Conservation (phyloP, 2,329 filamentous ascomycete species). For the Ophiostoma piceae region DNA sequence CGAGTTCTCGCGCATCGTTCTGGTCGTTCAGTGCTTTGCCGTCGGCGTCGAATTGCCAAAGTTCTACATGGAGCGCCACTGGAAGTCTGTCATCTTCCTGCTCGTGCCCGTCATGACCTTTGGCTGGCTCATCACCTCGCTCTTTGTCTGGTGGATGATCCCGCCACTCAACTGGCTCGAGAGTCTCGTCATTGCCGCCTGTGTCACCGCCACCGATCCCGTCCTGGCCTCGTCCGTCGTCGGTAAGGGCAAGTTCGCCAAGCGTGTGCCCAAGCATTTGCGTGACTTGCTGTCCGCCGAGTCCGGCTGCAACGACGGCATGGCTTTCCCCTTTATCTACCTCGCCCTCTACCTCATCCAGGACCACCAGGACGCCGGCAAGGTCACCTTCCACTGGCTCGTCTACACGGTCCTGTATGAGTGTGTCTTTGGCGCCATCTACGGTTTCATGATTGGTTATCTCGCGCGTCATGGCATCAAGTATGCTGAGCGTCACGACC, state of each 20-base stretch:
- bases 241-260: slow-evolving; percentile 97
- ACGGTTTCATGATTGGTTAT: slow-evolving; percentile 83
- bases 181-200: slow-evolving; percentile 79
- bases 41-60: slow-evolving; percentile 86
- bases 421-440: slow-evolving; percentile 86
- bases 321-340: slow-evolving; percentile 98
- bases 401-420: slow-evolving; percentile 90
- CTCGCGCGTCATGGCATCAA: slow-evolving; percentile 86
- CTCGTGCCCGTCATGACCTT: slow-evolving; percentile 96
- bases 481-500: slow-evolving; percentile 71
- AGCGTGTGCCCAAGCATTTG: slow-evolving; percentile 94
- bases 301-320: slow-evolving; percentile 98
- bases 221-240: slow-evolving; percentile 96
- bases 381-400: slow-evolving; percentile 81
- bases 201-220: slow-evolving; percentile 94
- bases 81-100: slow-evolving; percentile 83
- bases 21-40: slow-evolving; percentile 89
- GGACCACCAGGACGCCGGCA: slow-evolving; percentile 62
- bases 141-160: slow-evolving; percentile 92
- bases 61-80: slow-evolving; percentile 97
- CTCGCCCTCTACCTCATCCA: slow-evolving; percentile 83
- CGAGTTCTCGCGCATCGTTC: slow-evolving; percentile 82
- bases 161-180: slow-evolving; percentile 79
- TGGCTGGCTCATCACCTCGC: slow-evolving; percentile 86
- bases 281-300: slow-evolving; percentile 91